Conservation (phyloP, 306 rosid genomes). For the Senna siamea region DNA sequence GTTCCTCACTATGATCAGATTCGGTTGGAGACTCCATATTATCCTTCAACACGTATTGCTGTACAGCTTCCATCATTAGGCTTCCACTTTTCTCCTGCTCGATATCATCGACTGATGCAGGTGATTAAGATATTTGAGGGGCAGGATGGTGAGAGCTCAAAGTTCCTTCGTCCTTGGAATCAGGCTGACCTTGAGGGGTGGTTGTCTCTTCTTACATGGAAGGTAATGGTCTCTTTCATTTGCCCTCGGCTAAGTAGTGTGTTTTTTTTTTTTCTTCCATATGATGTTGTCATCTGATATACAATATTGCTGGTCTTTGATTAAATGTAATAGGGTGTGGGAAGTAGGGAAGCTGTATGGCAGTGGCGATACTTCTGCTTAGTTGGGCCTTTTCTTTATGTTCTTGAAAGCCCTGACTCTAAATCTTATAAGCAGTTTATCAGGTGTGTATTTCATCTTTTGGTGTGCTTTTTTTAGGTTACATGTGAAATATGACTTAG, state of each 20-base stretch:
- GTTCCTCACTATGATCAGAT: conserved; percentile 54
- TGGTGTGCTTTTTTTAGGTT: conserved; percentile 25
- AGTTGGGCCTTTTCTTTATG: conserved; percentile 89
- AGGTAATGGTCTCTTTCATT: conserved; percentile 58
- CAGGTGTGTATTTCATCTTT: conserved; percentile 62
- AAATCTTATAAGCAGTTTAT: conserved; percentile 81
- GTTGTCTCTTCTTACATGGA: conserved; percentile 81
- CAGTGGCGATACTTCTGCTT: conserved; percentile 82
- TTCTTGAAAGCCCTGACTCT: conserved; percentile 83
- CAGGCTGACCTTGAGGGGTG: conserved; percentile 96
- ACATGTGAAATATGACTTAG: conserved; percentile 19
- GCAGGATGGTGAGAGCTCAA: conserved; percentile 65
- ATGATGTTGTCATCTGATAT: conserved; percentile 21
- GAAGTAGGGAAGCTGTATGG: conserved; percentile 96
- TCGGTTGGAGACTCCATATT: conserved; percentile 67
- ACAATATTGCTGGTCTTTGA: conserved; percentile 1
- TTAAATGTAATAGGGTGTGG: conserved; percentile 77
- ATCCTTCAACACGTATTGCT: conserved; percentile 84
- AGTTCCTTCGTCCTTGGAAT: conserved; percentile 71
- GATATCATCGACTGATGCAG: conserved; percentile 92
- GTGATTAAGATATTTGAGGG: conserved; percentile 79
- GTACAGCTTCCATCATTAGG: conserved; percentile 82
- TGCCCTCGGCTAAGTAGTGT: conserved; percentile 4
- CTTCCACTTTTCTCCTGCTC: conserved; percentile 97
- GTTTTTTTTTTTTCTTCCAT: conserved; percentile 33